Evolutionary conservation across 2,329 filamentous ascomycete species (phyloP).

Genomic region (Venturia oleaginea): DNA sequence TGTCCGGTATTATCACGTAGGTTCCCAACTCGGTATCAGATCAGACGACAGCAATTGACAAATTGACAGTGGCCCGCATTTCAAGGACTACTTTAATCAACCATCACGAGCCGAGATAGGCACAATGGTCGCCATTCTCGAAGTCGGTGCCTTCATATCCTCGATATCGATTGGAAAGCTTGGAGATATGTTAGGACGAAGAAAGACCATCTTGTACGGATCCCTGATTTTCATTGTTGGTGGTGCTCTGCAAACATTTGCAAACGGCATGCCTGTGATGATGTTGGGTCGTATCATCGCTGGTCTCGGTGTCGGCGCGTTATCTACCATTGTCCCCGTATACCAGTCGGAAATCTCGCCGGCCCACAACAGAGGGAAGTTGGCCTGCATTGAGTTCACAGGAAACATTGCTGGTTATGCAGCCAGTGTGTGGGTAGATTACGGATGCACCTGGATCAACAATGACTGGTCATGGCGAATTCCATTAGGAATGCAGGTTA

Average conservation of each 20-base stretch:
- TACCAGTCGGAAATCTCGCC: constrained; percentile 60
- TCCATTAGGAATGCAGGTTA: constrained; percentile 82
- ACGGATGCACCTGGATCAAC: constrained; percentile 86
- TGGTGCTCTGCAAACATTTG: constrained; percentile 74
- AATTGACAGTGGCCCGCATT: constrained; percentile 63
- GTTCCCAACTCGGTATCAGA: constrained; percentile 17
- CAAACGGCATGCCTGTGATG: constrained; percentile 85
- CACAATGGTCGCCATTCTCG: constrained; percentile 95
- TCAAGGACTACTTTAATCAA: constrained; percentile 86
- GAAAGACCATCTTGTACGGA: constrained; percentile 86
- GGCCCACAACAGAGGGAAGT: constrained; percentile 87
- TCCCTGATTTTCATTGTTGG: constrained; percentile 80
- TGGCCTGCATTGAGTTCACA: constrained; percentile 96
- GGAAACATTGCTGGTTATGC: constrained; percentile 95
- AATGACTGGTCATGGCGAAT: constrained; percentile 83
- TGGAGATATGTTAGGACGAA: constrained; percentile 83
- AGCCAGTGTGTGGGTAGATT: constrained; percentile 97
- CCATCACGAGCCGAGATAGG: constrained; percentile 81
- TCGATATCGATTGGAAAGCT: constrained; percentile 79
- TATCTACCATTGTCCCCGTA: constrained; percentile 44
- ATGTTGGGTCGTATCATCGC: constrained; percentile 41
- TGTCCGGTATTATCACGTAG: constrained; percentile 70
- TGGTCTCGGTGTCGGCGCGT: constrained; percentile 41
- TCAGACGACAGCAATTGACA: constrained; percentile 19
- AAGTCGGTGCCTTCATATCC: constrained; percentile 84